Conservation (phyloP, 2,329 filamentous ascomycete genomes). For the Aureobasidium musti region DNA sequence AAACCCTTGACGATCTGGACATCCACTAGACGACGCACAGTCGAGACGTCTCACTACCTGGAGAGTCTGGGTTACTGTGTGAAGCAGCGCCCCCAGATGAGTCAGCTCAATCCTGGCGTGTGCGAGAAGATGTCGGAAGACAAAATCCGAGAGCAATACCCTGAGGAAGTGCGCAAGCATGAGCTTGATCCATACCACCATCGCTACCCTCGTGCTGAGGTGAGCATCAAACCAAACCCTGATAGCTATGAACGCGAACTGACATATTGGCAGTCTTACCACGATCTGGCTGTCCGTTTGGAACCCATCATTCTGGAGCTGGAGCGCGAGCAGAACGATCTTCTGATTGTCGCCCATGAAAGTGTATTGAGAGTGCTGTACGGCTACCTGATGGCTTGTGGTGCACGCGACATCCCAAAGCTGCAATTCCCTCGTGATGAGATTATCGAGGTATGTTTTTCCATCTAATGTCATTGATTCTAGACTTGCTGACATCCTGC, state of each 20-base stretch:
- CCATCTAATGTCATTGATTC: too few relatives aligned
- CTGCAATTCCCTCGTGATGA: constrained; percentile 94
- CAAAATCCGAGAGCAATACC: constrained; percentile 77
- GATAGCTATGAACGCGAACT: constrained; percentile 30
- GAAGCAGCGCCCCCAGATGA: constrained; percentile 91
- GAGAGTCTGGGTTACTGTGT: constrained; percentile 79
- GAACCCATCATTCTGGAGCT: constrained; percentile 98
- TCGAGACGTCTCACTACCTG: constrained; percentile 86
- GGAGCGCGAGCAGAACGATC: constrained; percentile 92
- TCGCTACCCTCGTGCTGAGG: constrained; percentile 90
- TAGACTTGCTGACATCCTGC: neutral
- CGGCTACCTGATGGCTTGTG: constrained; percentile 97
- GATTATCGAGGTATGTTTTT: constrained; percentile 74
- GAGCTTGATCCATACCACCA: constrained; percentile 96
- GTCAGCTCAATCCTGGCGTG: constrained; percentile 93
- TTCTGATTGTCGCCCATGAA: constrained; percentile 98
- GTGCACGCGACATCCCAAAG: constrained; percentile 88
- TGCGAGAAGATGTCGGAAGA: constrained; percentile 90
- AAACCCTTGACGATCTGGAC: constrained; percentile 92
- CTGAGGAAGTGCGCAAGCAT: constrained; percentile 90
- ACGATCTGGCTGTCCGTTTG: constrained; percentile 94
- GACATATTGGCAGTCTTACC: constrained; percentile 71
- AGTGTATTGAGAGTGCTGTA: constrained; percentile 96
- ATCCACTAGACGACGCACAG: constrained; percentile 83
- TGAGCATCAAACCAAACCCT: constrained; percentile 44